Conservation (phyloP, 2,329 filamentous ascomycete genomes). For the Talaromyces amestolkiae region DNA sequence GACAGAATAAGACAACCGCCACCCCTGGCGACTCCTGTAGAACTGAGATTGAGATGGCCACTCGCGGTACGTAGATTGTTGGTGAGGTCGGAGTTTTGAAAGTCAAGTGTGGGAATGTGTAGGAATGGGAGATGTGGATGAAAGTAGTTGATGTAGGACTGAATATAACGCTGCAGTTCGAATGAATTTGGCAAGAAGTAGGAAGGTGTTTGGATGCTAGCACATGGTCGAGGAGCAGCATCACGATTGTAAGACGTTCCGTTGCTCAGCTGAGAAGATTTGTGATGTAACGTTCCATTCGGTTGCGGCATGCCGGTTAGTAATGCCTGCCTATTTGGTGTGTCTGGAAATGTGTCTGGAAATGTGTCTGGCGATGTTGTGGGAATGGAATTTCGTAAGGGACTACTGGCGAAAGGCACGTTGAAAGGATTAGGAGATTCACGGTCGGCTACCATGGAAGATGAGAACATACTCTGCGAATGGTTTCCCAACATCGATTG, state of each 20-base stretch:
- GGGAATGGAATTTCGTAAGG: constrained; percentile 58
- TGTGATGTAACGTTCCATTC: constrained; percentile 55
- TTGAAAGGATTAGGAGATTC: constrained; percentile 49
- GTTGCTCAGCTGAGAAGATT: constrained; percentile 59
- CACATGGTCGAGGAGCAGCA: constrained; percentile 33
- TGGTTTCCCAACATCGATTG: constrained; percentile 67
- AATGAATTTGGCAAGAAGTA: constrained; percentile 70
- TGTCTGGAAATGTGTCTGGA: constrained; percentile 63
- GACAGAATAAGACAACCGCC: constrained; percentile 83
- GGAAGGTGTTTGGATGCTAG: constrained; percentile 38
- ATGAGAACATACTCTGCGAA: constrained; percentile 52
- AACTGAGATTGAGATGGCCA: constrained; percentile 50
- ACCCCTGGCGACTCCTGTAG: constrained; percentile 64
- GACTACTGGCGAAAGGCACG: constrained; percentile 57
- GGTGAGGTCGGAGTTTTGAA: constrained; percentile 71
- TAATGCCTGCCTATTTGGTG: constrained; percentile 59
- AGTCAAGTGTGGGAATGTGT: constrained; percentile 86
- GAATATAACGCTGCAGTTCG: constrained; percentile 86
- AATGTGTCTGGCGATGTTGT: constrained; percentile 64
- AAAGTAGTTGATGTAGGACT: constrained; percentile 86
- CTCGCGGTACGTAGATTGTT: constrained; percentile 59
- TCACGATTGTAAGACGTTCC: constrained; percentile 47
- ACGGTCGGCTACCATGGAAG: constrained; percentile 44
- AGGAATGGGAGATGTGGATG: constrained; percentile 94
- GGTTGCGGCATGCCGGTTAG: constrained; percentile 61